Percentiles rank a stretch among this genome's conserved stretches.
Conservation (phyloP, 306 rosid species). For the Vigna unguiculata region DNA sequence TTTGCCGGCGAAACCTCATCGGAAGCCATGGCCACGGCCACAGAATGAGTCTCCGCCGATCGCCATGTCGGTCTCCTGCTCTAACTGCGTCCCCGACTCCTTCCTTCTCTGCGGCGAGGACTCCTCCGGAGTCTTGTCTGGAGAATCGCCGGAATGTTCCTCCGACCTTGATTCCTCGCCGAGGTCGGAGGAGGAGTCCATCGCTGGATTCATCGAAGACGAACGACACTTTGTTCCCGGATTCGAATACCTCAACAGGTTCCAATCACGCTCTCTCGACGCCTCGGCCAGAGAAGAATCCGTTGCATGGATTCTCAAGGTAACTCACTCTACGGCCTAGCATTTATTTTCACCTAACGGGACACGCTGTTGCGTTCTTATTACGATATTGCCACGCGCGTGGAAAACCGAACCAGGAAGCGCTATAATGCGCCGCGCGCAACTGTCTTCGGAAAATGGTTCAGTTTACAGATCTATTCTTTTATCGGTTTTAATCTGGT, state of each 20-base stretch:
- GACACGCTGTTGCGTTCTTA: slow-evolving; percentile 32
- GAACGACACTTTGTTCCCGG: slow-evolving; percentile 86
- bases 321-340: slow-evolving; percentile 40
- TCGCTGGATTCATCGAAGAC: slow-evolving; percentile 80
- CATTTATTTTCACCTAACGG: not conserved
- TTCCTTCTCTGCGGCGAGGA: slow-evolving; percentile 83
- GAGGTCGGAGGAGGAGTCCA: slow-evolving; percentile 64
- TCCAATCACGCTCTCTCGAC: slow-evolving; percentile 68
- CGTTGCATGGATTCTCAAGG: slow-evolving; percentile 99
- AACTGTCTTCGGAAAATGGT: slow-evolving; percentile 27
- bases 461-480: not conserved
- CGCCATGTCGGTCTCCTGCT: slow-evolving; percentile 80
- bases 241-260: slow-evolving; percentile 68
- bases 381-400: slow-evolving; percentile 54
- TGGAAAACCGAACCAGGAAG: slow-evolving; percentile 8
- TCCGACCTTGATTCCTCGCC: slow-evolving; percentile 62
- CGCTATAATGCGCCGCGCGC: slow-evolving; percentile 38
- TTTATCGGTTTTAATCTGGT: slow-evolving; percentile 6
- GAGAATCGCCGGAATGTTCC: slow-evolving; percentile 70
- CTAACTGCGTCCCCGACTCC: slow-evolving; percentile 69
- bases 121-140: slow-evolving; percentile 67
- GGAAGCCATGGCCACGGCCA: slow-evolving; percentile 56
- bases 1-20: slow-evolving; percentile 35
- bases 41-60: slow-evolving; percentile 60
- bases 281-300: slow-evolving; percentile 80